Evolutionary conservation across 106 monocot genomes (phyloP).

Genomic region (Acorus calamus): DNA sequence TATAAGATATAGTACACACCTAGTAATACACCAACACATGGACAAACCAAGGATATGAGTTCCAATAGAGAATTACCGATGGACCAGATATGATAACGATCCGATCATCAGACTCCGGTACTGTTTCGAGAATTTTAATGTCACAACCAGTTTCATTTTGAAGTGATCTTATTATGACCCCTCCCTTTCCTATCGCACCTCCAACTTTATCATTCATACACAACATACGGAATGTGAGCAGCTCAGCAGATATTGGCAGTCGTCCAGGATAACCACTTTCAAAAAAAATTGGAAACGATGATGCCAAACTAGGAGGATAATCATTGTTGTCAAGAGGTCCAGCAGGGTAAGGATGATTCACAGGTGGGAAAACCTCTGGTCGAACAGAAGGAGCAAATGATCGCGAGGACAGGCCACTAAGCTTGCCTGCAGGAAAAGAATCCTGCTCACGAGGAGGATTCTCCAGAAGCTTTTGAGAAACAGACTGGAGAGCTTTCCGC

Average conservation of each 20-base stretch:
- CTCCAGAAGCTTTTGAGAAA: slow-evolving; percentile 64
- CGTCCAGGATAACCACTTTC: slow-evolving; percentile 22
- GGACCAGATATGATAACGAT: slow-evolving; percentile 67
- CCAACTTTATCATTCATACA: slow-evolving; percentile 84
- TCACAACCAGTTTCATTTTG: slow-evolving; percentile 83
- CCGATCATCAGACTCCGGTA: slow-evolving; percentile 63
- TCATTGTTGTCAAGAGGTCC: slow-evolving; percentile 41
- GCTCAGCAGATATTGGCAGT: slow-evolving; percentile 35
- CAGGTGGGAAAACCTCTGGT: slow-evolving; percentile 35
- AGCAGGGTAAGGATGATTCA: slow-evolving; percentile 25
- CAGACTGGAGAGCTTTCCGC: slow-evolving; percentile 49
- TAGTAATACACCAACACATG: too few species aligned
- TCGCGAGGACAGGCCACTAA: slow-evolving; percentile 30
- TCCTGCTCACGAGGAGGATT: slow-evolving; percentile 62
- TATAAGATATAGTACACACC: background rate
- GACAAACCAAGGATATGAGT: background rate
- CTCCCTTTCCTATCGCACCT: slow-evolving; percentile 81
- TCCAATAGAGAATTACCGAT: slow-evolving; percentile 40
- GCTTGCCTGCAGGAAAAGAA: slow-evolving; percentile 13
- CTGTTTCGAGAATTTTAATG: slow-evolving; percentile 56
- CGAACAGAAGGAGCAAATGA: slow-evolving; percentile 23
- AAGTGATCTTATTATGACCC: slow-evolving; percentile 57
- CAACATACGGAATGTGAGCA: slow-evolving; percentile 47
- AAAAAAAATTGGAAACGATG: slow-evolving; percentile 43
- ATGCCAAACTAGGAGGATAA: slow-evolving; percentile 12